Base-by-base conservation (phyloP, 345 rosid genomes). In the Firmiana major region DNA sequence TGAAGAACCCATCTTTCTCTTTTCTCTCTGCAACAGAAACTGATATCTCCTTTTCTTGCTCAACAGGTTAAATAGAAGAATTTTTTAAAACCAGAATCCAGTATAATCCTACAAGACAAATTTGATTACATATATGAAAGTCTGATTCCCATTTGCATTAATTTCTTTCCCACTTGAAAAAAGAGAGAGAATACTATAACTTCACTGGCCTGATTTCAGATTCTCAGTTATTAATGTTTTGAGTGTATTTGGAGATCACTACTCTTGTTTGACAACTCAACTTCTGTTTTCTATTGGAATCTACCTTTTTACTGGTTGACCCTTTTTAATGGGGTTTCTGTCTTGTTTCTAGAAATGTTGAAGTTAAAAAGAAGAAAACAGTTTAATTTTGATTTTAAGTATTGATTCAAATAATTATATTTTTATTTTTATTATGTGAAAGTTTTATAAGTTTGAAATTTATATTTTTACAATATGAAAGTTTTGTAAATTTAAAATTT, bases 81-180 rank as follows among this genome's bases (percentile, higher is more conserved):
- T 13, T 69, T 9, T 7, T 69, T 9, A 22, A 12, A 24, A 8
- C 34, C 34, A 45, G 72, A 67, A 67, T 67, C 72, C 55, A 45
- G 38, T 46, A 15, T 46, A 24, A 24, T 45, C 73, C 74, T 28
- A 71, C 19, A 71, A 71, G 74, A 71, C 74, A 71, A 71, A 71
- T 9, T 19, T 4, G 74, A 71, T 51, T 68, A 45, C 73, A 15
- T 68, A 15, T 68, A 46, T 62, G n/a, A 13, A 7, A 62, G 16
- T 1, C 9, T 6, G 42, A 31, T 62, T 62, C 66, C 42, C 66
- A 46, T 13, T 7, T 68, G 38, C 73, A 51, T 51, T 67, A 22
- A 45, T 22, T 57, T 51, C 36, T 45, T 70, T 49, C 10, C 26
- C 49, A 24, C 17, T 70, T 70, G 16, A 70, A 58, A 58, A 58